Conservation (phyloP, 495 filamentous ascomycete species). For the Penicillium mononematosum region DNA sequence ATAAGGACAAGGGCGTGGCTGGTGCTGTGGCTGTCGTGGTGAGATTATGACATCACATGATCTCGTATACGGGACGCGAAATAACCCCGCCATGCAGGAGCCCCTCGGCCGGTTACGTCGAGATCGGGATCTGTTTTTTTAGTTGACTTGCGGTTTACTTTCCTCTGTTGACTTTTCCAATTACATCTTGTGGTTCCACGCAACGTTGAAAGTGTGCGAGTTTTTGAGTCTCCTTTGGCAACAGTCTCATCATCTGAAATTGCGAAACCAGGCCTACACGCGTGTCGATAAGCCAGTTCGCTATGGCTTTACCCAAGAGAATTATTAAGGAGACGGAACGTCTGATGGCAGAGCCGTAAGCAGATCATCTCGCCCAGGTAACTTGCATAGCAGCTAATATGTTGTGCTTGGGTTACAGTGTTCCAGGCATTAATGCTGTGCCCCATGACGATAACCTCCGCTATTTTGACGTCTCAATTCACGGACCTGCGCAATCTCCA, state of each 20-base stretch:
- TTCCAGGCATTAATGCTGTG: slow-evolving; percentile 92
- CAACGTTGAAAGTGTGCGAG: not conserved
- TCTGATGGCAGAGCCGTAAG: slow-evolving; percentile 94
- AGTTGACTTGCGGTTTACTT: slow-evolving; percentile 10
- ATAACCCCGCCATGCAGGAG: slow-evolving; percentile 25
- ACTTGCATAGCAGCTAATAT: slow-evolving; percentile 8
- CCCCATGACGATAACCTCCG: slow-evolving; percentile 98
- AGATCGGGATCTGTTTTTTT: slow-evolving; percentile 9
- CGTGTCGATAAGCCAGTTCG: slow-evolving; percentile 19
- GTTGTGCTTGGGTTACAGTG: slow-evolving; percentile 49
- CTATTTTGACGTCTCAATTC: slow-evolving; percentile 96
- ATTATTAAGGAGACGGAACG: slow-evolving; percentile 99
- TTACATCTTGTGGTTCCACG: not conserved
- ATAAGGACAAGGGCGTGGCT: slow-evolving; percentile 12
- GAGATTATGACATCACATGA: slow-evolving; percentile 15
- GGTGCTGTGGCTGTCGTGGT: not conserved
- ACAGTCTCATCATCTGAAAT: not conserved
- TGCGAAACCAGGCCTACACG: slow-evolving; percentile 2
- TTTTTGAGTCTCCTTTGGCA: not conserved
- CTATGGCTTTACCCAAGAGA: slow-evolving; percentile 84
- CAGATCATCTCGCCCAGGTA: not conserved
- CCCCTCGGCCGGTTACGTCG: slow-evolving; percentile 37
- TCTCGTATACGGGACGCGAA: slow-evolving; percentile 26
- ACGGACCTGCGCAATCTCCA: slow-evolving; percentile 90
- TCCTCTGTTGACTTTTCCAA: not conserved